A percentile compares a stretch with the other conserved stretches of the same genome.
These are phyloP conservation scores for Melanogaster broomeanus DNA, from an alignment of 768 basidiomycete species.

Conservation along the genomic window DNA sequence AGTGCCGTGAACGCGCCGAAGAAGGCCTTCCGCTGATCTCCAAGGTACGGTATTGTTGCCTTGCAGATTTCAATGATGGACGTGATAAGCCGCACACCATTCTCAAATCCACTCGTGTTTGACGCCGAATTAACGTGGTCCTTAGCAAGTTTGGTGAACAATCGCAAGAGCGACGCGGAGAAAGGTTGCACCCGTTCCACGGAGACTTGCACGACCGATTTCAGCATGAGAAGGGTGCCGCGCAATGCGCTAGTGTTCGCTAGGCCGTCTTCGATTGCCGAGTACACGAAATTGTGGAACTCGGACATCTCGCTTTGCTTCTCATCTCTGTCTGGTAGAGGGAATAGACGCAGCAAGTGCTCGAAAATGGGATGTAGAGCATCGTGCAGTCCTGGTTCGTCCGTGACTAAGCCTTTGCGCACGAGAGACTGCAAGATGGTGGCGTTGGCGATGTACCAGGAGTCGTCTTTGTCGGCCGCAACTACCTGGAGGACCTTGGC, in stretches of 20 bases:
- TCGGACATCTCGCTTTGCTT: slow-evolving; percentile 69
- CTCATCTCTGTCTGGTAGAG: slow-evolving; percentile 78
- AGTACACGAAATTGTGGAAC: slow-evolving; percentile 76
- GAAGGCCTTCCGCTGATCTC: slow-evolving; percentile 83
- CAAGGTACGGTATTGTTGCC: slow-evolving; percentile 74
- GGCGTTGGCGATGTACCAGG: slow-evolving; percentile 79
- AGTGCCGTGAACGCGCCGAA: slow-evolving; percentile 76
- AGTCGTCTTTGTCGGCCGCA: slow-evolving; percentile 75
- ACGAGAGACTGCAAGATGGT: slow-evolving; percentile 77
- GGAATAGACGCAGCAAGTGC: slow-evolving; percentile 72
- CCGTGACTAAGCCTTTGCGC: slow-evolving; percentile 81
- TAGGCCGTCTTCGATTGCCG: slow-evolving; percentile 77
- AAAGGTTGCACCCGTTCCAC: slow-evolving; percentile 87
- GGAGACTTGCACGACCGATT: slow-evolving; percentile 76
- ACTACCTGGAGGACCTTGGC: slow-evolving; percentile 90
- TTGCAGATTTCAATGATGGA: slow-evolving; percentile 89
- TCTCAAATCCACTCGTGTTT: slow-evolving; percentile 52
- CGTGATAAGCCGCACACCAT: slow-evolving; percentile 63
- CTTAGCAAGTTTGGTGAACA: slow-evolving; percentile 82
- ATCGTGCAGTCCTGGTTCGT: slow-evolving; percentile 80
- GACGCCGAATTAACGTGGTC: slow-evolving; percentile 73
- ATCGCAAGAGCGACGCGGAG: slow-evolving; percentile 71
- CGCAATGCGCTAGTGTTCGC: slow-evolving; percentile 69
- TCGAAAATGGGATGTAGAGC: slow-evolving; percentile 82
- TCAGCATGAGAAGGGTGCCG: slow-evolving; percentile 84